Base-by-base conservation (phyloP, 148 eudicot genomes). In the Vaccinium corymbosum region DNA sequence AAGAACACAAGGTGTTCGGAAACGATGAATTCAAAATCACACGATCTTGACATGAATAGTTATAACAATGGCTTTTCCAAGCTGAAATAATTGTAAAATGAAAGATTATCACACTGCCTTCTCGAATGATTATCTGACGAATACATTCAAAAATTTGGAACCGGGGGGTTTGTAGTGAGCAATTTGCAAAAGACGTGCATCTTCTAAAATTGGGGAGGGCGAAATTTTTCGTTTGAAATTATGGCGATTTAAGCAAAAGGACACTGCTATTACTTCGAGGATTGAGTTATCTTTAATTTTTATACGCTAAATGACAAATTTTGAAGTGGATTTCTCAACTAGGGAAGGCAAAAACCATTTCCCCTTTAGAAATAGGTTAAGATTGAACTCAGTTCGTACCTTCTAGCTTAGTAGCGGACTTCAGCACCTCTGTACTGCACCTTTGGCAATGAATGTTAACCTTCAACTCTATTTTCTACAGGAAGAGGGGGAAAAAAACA, bases 381-480 rank as follows among this genome's bases (percentile, higher is more conserved):
- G 66, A 61, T 61, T 20, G 25, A 61, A 61, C 27, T 61, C 66
- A 61, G n/a, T 7, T 61, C 22, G 3, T 87, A 85, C 89, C 88
- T 77, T 71, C 1, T 35, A 83, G 80, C 73, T 88, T 88, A 25
- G 88, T 16, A 20, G 86, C 88, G 3, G 80, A 80, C 70, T 86
- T 81, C 73, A 88, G 8, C 0, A 84, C 82, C 15, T 62, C 53
- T 7, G 62, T 80, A 80, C 75, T 86, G 83, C 86, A 81, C 22
- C 82, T 86, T 9, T 81, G 75, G 79, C 84, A 76, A 50, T 86
- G 61, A 50, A 88, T 80, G 84, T 22, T 66, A 7, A 88, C 86
- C 79, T 86, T 86, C 59, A 88, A n/a, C 83, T 83, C 83, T 56
- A 76, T 83, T 73, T 86, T 83, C 88, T 86, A 83, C 64, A 6